Evolutionary conservation across 2,329 filamentous ascomycete genomes (phyloP).

Genomic region (Exophiala bonariae): DNA sequence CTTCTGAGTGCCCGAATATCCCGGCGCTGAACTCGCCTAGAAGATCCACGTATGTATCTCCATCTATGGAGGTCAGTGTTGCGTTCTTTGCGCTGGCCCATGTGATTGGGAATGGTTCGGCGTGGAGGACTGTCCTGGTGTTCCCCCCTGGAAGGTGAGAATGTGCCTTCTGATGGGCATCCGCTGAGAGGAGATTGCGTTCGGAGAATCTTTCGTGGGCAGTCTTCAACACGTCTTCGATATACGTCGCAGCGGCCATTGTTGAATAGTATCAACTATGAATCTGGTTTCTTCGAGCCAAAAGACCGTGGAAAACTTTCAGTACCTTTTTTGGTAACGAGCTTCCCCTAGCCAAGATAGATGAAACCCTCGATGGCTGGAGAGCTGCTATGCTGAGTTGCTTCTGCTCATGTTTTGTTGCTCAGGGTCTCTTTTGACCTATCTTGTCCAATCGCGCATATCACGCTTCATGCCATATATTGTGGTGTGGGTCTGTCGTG

Average conservation of each 20-base stretch:
- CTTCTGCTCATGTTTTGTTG: no score
- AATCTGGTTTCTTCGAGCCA: no score
- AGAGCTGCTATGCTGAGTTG: no score
- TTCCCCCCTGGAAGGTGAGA: slow-evolving; percentile 32
- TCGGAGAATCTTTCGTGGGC: background rate
- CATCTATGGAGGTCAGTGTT: slow-evolving; percentile 32
- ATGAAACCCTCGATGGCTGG: no score
- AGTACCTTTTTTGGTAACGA: no score
- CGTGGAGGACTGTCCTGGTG: slow-evolving; percentile 30
- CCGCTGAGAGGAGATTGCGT: background rate
- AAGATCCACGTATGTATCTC: slow-evolving; percentile 55
- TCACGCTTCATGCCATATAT: no score
- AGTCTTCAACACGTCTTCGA: background rate
- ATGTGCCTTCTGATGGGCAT: background rate
- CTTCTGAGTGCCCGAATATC: slow-evolving; percentile 65
- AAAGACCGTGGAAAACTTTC: no score
- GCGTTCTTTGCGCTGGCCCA: slow-evolving; percentile 29
- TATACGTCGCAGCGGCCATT: background rate
- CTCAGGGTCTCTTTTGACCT: no score
- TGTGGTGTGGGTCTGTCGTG: no score
- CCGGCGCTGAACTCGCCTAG: slow-evolving; percentile 64
- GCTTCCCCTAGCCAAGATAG: no score
- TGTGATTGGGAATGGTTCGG: slow-evolving; percentile 34
- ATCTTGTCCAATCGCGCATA: no score
- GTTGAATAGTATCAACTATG: background rate